These are phyloP conservation scores for Xylariaceae sp. DNA, from an alignment of 2,329 filamentous ascomycete species.

Conservation along the genomic window DNA sequence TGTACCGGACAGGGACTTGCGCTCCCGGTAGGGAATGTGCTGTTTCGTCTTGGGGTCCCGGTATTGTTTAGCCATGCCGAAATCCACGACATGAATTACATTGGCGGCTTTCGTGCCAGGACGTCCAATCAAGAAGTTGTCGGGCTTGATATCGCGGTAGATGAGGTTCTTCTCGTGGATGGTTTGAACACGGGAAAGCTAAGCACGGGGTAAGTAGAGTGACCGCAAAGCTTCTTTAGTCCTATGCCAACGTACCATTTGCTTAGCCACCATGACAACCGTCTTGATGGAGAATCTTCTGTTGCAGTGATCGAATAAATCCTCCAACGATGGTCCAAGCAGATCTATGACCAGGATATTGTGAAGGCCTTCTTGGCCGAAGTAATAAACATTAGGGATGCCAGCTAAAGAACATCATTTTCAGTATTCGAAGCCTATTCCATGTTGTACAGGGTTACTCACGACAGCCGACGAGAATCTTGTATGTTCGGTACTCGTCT, in stretches of 20 bases:
- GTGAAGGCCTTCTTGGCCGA: constrained; percentile 95
- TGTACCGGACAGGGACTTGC: constrained; percentile 93
- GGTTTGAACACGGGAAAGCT: constrained; percentile 83
- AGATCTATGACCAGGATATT: constrained; percentile 98
- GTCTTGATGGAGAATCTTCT: constrained; percentile 95
- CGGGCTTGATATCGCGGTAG: constrained; percentile 98
- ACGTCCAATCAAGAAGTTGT: constrained; percentile 96
- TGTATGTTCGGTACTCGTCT: constrained; percentile 99
- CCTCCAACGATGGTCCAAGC: constrained; percentile 88
- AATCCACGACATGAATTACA: constrained; percentile 97
- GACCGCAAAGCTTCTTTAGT: background rate
- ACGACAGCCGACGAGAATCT: constrained; percentile 99
- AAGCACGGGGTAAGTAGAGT: constrained; percentile 10
- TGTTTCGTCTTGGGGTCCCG: constrained; percentile 98
- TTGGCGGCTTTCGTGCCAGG: constrained; percentile 92
- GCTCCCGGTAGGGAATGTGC: constrained; percentile 94
- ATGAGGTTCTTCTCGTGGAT: constrained; percentile 99
- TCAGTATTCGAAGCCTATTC: constrained; percentile 13
- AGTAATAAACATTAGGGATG: constrained; percentile 99
- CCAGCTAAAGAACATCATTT: constrained; percentile 57
- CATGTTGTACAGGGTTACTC: constrained; percentile 43
- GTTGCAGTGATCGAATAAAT: constrained; percentile 96
- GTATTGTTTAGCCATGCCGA: constrained; percentile 99
- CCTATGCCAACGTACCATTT: constrained; percentile 72
- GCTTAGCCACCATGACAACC: constrained; percentile 97